Conservation (phyloP, 108 stramenopile species). For the Skeletonema tropicum region DNA sequence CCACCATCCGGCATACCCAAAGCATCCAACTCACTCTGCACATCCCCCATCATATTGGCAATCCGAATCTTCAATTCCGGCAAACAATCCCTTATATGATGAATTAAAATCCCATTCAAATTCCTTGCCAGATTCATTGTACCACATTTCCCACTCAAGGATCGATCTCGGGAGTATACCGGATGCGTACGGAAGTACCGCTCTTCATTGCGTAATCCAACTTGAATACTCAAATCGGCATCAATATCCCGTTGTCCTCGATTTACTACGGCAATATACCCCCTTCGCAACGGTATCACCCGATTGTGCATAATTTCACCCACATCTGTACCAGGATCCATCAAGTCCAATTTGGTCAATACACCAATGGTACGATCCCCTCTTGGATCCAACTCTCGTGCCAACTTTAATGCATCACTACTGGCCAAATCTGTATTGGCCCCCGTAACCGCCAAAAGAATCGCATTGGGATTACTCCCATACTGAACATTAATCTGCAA, state of each 20-base stretch:
- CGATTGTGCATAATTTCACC: constrained; percentile 88
- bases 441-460: constrained; percentile 95
- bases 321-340: constrained; percentile 99
- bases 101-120: constrained; percentile 94
- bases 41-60: constrained; percentile 85
- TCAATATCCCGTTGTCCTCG: constrained; percentile 96
- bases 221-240: constrained; percentile 82
- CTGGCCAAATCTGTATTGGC: constrained; percentile 98
- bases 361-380: constrained; percentile 98
- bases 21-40: constrained; percentile 87
- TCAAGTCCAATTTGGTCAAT: constrained; percentile 96
- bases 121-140: constrained; percentile 77
- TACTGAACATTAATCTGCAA: constrained; percentile 88
- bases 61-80: constrained; percentile 96
- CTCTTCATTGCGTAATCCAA: constrained; percentile 89
- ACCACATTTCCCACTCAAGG: constrained; percentile 68
- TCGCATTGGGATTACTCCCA: constrained; percentile 94
- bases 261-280: constrained; percentile 97
- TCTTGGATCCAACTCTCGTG: constrained; percentile 88
- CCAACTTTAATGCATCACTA: constrained; percentile 95
- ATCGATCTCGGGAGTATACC: constrained; percentile 75
- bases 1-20: constrained; percentile 69
- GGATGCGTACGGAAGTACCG: constrained; percentile 93
- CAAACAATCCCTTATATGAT: constrained; percentile 96
- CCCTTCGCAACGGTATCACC: constrained; percentile 90